Conservation (phyloP, 345 rosid genomes). For the Barbarea vulgaris region DNA sequence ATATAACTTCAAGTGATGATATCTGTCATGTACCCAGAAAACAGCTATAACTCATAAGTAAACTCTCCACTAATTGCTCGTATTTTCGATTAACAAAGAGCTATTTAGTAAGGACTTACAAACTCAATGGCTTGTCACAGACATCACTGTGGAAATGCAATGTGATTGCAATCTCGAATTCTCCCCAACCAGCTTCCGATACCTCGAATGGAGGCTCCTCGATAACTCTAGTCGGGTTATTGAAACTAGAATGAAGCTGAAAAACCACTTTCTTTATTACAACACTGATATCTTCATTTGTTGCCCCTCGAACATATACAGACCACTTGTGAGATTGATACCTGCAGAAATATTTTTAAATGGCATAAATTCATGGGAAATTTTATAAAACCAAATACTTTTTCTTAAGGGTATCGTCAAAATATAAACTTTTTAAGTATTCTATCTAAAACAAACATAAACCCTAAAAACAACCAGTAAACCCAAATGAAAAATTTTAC, state of each 20-base stretch:
- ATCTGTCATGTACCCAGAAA: conserved; percentile 40
- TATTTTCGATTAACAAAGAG: background rate
- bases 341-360: conserved; percentile 36
- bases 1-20: conserved; percentile 63
- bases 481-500: background rate
- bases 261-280: conserved; percentile 61
- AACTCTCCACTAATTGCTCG: background rate
- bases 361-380: background rate
- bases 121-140: conserved; percentile 68
- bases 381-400: background rate
- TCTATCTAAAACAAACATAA: background rate
- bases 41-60: background rate
- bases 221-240: conserved; percentile 63
- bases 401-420: background rate
- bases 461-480: background rate
- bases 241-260: conserved; percentile 71
- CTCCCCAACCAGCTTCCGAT: conserved; percentile 80
- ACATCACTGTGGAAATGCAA: conserved; percentile 66
- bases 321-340: conserved; percentile 73
- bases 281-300: conserved; percentile 66
- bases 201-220: conserved; percentile 74
- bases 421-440: background rate
- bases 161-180: conserved; percentile 70
- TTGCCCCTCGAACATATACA: conserved; percentile 69
- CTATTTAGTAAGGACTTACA: conserved; percentile 47